Evolutionary conservation across 805 yeast genomes (phyloP).

Genomic region (Monosporozyma yasuniensis): DNA sequence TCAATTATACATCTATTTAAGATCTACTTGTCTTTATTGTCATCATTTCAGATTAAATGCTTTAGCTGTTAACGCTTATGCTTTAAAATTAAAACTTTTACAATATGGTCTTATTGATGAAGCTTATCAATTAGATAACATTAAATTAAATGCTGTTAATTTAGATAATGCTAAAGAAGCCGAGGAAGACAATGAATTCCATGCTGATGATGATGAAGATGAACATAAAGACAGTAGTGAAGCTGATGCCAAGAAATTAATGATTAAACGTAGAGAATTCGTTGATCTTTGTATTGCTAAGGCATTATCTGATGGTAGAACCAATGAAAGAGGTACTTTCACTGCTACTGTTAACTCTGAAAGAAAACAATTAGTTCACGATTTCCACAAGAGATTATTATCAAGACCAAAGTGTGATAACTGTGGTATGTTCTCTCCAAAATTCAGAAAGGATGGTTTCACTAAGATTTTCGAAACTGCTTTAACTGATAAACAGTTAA

Average conservation of each 20-base stretch:
- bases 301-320: conserved; percentile 70
- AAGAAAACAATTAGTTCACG: conserved; percentile 65
- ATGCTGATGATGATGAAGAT: conserved; percentile 13
- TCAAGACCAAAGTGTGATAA: conserved; percentile 86
- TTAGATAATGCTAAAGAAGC: conserved; percentile 34
- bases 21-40: conserved; percentile 85
- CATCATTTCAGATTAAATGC: conserved; percentile 68
- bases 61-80: conserved; percentile 62
- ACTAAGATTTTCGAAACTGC: conserved; percentile 87
- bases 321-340: conserved; percentile 55
- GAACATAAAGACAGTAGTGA: conserved; percentile 6
- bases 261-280: conserved; percentile 53
- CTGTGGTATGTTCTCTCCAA: conserved; percentile 92
- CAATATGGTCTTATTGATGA: conserved; percentile 87
- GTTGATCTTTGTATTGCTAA: conserved; percentile 62
- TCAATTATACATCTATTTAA: conserved; percentile 75
- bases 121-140: conserved; percentile 59
- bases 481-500: conserved; percentile 68
- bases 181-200: conserved; percentile 26
- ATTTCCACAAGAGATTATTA: conserved; percentile 63
- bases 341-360: conserved; percentile 85
- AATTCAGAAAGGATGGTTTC: conserved; percentile 90
- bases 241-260: conserved; percentile 34
- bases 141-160: conserved; percentile 30
- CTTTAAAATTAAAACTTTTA: conserved; percentile 69